phyloP scores from a whole-genome alignment of 1,139 yeast species.

The Candida neerlandica region DNA sequence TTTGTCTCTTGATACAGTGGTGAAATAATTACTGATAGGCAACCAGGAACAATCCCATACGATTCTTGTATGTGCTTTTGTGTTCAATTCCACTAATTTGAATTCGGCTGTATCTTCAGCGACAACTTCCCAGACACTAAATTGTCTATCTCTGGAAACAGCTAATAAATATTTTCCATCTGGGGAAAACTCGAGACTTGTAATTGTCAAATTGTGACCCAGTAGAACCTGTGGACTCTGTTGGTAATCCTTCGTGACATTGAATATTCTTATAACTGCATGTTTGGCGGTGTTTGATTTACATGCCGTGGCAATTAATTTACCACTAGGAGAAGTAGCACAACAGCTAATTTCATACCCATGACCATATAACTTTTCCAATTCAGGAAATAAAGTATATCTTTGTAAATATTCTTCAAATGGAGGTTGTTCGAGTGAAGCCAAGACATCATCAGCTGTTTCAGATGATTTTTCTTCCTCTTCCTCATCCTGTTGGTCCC shows the following conservation, averaged over 20 bases:
- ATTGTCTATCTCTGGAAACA: conserved; percentile 89
- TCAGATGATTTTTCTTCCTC: conserved; percentile 33
- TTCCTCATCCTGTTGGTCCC: conserved; percentile 39
- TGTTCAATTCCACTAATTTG: conserved; percentile 45
- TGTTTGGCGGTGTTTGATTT: conserved; percentile 81
- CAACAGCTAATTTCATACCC: conserved; percentile 91
- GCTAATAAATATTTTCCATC: conserved; percentile 69
- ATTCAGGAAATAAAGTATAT: conserved; percentile 91
- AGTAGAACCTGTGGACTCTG: conserved; percentile 44
- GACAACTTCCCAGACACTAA: conserved; percentile 70
- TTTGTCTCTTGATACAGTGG: conserved; percentile 90
- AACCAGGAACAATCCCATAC: conserved; percentile 96
- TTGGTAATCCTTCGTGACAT: conserved; percentile 49
- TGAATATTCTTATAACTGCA: conserved; percentile 81
- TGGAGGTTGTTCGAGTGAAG: conserved; percentile 62
- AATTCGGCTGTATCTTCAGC: conserved; percentile 44
- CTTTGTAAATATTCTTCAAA: conserved; percentile 89
- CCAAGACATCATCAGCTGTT: conserved; percentile 45
- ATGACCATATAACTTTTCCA: conserved; percentile 93
- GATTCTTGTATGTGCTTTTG: conserved; percentile 86
- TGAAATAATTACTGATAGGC: conserved; percentile 43
- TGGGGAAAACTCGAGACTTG: conserved; percentile 76
- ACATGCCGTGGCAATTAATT: conserved; percentile 85
- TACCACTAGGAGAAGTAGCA: conserved; percentile 68
- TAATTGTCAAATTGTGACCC: conserved; percentile 81